A percentile compares a stretch with the other conserved stretches of the same genome.
Evolutionary conservation across 495 filamentous ascomycete species (phyloP).

Genomic region (Penicillium mononematosum): DNA sequence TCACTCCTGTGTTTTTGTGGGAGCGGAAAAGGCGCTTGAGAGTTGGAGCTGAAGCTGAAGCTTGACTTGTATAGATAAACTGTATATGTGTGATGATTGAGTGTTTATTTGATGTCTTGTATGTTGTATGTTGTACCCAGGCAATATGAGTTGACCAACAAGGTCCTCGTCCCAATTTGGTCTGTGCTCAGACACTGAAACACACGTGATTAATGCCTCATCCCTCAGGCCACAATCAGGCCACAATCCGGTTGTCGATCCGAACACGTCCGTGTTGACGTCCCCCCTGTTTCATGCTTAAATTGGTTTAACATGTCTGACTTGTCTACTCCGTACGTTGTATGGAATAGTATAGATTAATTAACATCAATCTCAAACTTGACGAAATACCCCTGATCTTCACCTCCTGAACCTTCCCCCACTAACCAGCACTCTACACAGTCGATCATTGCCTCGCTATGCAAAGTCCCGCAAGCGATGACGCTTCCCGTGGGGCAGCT

Average conservation of each 20-base stretch:
- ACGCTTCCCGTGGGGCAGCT: constrained; percentile 28
- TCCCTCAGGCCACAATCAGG: background rate
- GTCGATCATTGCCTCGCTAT: constrained; percentile 25
- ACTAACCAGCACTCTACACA: background rate
- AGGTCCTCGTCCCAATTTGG: background rate
- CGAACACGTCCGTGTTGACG: background rate
- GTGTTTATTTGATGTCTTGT: background rate
- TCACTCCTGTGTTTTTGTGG: constrained; percentile 31
- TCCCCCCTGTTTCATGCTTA: constrained; percentile 4
- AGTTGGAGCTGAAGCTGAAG: background rate
- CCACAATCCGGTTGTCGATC: constrained; percentile 1
- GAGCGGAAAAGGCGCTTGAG: constrained; percentile 8
- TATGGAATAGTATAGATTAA: background rate
- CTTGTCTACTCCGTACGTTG: background rate
- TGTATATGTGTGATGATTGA: background rate
- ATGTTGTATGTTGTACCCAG: background rate
- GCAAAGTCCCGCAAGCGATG: constrained; percentile 27
- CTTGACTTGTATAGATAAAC: background rate
- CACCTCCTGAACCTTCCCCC: constrained; percentile 13
- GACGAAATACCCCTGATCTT: constrained; percentile 9
- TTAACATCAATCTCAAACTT: background rate
- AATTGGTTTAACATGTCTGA: background rate
- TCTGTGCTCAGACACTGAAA: background rate
- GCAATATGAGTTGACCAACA: background rate
- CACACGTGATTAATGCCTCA: background rate